Conservation (phyloP, 768 basidiomycete genomes). For the Floccularia luteovirens region DNA sequence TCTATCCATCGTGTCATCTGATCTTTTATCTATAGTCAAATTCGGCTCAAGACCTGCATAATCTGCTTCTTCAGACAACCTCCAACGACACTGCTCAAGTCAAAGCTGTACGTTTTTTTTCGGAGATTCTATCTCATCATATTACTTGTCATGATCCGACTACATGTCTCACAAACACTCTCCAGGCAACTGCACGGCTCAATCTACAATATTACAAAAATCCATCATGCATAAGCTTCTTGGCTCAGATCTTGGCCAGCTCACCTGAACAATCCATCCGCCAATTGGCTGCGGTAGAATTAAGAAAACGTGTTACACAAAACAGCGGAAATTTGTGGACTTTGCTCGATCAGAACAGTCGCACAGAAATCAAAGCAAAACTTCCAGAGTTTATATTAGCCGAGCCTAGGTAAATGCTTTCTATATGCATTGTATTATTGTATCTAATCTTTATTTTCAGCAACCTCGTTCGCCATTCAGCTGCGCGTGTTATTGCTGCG, state of each 20-base stretch:
- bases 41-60: slow-evolving; percentile 78
- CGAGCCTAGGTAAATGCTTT: slow-evolving; percentile 61
- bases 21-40: slow-evolving; percentile 37
- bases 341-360: slow-evolving; percentile 53
- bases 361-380: slow-evolving; percentile 79
- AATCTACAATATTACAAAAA: slow-evolving; percentile 93
- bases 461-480: slow-evolving; percentile 85
- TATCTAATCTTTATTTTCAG: slow-evolving; percentile 30
- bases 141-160: neutral
- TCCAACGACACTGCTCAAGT: slow-evolving; percentile 84
- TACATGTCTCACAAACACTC: neutral
- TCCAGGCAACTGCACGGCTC: slow-evolving; percentile 82
- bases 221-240: slow-evolving; percentile 83
- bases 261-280: slow-evolving; percentile 84
- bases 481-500: slow-evolving; percentile 87
- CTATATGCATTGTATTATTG: slow-evolving; percentile 4
- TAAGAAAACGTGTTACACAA: slow-evolving; percentile 83
- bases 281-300: slow-evolving; percentile 94
- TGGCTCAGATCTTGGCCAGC: slow-evolving; percentile 79
- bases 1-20: neutral
- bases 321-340: slow-evolving; percentile 83
- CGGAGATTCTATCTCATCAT: neutral
- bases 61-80: slow-evolving; percentile 78
- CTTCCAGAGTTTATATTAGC: slow-evolving; percentile 70
- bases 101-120: slow-evolving; percentile 69